Base-by-base conservation (phyloP, 192 early-diverging fungal species). In the Dissophora globulifera region DNA sequence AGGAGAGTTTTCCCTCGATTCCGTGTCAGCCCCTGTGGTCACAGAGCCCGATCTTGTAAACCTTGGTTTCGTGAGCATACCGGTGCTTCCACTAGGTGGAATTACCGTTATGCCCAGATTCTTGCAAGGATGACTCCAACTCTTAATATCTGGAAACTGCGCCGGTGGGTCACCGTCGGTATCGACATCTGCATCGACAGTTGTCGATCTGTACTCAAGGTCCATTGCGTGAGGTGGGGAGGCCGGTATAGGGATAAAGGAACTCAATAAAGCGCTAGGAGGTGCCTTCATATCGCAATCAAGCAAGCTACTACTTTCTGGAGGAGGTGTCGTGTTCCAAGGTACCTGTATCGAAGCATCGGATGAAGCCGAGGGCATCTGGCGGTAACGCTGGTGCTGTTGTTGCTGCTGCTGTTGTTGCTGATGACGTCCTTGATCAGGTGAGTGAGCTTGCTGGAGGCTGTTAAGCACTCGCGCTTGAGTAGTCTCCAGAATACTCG, bases 101-200 rank as follows among this genome's bases (percentile, higher is more conserved):
- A 50, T n/a, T 2, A 41, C 57, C 27, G 40, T 48, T 2, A 52
- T 25, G 12, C 30, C 35, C 35, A 13, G 13, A 13, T 38, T 38
- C 50, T 75, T 75, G 25, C 62, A 62, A 16, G 70, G 70, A 29
- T 62, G 62, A 13, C 70, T 62, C 11, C 70, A 56, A 10, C 54
- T 64, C 35, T 66, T 69, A n/a, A 32, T 35, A n/a, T n/a, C n/a
- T n/a, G n/a, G n/a, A n/a, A n/a, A n/a, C n/a, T n/a, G n/a, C 1
- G 45, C 42, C 45, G 3, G 25, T 10, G n/a, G 33, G 16, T 50
- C 26, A 17, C 29, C 35, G 35, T 38, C 13, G 35, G 35, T 9
- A 38, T 38, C 35, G 13, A 38, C 35, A 38, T 38, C 6, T 38
- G 7, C 35, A 38, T 38, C 35, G 7, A 38, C 6, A 38, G 6